phyloP scores from a whole-genome alignment of 768 basidiomycete genomes.

The Phylloporus scabripes region DNA sequence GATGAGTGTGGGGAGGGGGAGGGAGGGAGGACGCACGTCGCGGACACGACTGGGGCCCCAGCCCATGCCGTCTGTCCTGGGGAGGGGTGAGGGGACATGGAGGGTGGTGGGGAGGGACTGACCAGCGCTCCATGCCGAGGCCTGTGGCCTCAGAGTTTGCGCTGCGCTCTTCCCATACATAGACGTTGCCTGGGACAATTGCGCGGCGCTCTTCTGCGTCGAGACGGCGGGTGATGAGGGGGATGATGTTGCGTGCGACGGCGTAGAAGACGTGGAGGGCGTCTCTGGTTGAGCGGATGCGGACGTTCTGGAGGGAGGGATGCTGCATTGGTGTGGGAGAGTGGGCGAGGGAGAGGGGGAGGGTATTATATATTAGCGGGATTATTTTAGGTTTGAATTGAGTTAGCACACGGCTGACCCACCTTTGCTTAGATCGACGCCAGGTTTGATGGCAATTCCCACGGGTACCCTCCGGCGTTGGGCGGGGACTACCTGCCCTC shows the following conservation, averaged over 20 bases:
- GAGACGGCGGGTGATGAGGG: slow-evolving; percentile 74
- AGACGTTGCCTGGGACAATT: slow-evolving; percentile 72
- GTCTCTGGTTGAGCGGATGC: slow-evolving; percentile 73
- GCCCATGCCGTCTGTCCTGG: slow-evolving; percentile 63
- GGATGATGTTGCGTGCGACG: slow-evolving; percentile 60
- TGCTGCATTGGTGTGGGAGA: slow-evolving; percentile 51
- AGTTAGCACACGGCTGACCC: slow-evolving; percentile 35
- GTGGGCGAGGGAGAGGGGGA: slow-evolving; percentile 16
- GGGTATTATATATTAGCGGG: slow-evolving; percentile 36
- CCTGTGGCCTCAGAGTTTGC: slow-evolving; percentile 79
- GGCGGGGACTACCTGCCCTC: slow-evolving; percentile 32
- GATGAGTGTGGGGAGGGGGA: neutral
- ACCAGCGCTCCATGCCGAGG: slow-evolving; percentile 84
- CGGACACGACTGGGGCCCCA: slow-evolving; percentile 81
- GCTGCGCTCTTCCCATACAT: slow-evolving; percentile 86
- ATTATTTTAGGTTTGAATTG: slow-evolving; percentile 58
- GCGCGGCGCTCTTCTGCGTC: slow-evolving; percentile 77
- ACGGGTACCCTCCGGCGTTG: no score
- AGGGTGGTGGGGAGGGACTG: slow-evolving; percentile 8
- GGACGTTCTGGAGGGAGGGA: slow-evolving; percentile 70
- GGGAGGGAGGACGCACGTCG: slow-evolving; percentile 25
- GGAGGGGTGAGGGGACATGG: neutral
- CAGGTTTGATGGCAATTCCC: neutral
- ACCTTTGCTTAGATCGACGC: slow-evolving; percentile 14
- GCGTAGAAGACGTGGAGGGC: slow-evolving; percentile 79